Percentiles rank a stretch among this genome's conserved stretches.
phyloP scores from a whole-genome alignment of 352 stramenopile species.

The Pythium pectinolyticum region DNA sequence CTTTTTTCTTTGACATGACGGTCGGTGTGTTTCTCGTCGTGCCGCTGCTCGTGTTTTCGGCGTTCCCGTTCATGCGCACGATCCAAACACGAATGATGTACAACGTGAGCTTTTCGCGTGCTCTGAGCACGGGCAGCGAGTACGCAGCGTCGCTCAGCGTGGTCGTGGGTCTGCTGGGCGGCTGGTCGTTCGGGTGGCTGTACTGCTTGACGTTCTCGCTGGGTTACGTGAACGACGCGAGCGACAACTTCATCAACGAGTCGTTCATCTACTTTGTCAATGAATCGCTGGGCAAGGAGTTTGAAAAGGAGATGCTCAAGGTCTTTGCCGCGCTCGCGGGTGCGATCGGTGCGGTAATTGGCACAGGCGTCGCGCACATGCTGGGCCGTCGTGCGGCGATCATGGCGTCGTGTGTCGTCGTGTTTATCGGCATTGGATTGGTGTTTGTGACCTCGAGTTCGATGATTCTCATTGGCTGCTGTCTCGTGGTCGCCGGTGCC shows the following conservation, averaged over 20 bases:
- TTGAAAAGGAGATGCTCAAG: constrained; percentile 71
- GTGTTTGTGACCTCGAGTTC: constrained; percentile 69
- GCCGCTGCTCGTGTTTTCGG: constrained; percentile 72
- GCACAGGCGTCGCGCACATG: constrained; percentile 48
- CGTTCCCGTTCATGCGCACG: constrained; percentile 87
- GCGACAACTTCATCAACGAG: constrained; percentile 81
- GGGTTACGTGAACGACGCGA: constrained; percentile 72
- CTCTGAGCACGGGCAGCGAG: constrained; percentile 80
- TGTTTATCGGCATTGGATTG: constrained; percentile 59
- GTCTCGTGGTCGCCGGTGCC: constrained; percentile 60
- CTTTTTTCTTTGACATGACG: constrained; percentile 87
- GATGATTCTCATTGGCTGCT: constrained; percentile 72
- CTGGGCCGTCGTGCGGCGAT: constrained; percentile 72
- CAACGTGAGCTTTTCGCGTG: constrained; percentile 85
- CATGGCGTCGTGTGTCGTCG: constrained; percentile 52
- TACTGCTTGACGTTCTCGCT: constrained; percentile 81
- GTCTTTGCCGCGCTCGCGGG: constrained; percentile 61
- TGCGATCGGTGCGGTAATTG: constrained; percentile 54
- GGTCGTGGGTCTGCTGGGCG: constrained; percentile 65
- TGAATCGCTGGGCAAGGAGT: constrained; percentile 34
- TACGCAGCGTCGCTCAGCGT: constrained; percentile 78
- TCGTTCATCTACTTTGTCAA: constrained; percentile 87
- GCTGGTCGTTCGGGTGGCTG: constrained; percentile 80
- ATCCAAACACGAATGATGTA: constrained; percentile 92
- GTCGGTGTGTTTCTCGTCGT: constrained; percentile 76